Conservation (phyloP, 2,329 filamentous ascomycete species). For the Curvularia hawaiiensis region DNA sequence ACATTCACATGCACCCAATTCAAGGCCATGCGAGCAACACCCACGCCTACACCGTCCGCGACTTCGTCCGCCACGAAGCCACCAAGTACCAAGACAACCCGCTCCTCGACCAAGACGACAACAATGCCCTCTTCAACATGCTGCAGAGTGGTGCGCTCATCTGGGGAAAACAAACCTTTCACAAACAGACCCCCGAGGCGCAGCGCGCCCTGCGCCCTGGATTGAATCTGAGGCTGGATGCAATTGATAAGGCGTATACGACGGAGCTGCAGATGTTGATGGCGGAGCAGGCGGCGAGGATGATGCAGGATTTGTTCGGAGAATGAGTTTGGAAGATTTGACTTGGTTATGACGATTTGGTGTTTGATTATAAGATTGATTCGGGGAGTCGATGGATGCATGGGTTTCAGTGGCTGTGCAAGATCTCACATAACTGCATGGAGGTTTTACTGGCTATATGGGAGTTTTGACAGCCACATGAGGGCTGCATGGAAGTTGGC, state of each 20-base stretch:
- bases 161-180: conserved; percentile 14
- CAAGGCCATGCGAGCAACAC: no score
- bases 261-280: conserved; percentile 13
- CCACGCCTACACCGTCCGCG: conserved; percentile 8
- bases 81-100: conserved; percentile 3
- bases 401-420: no score
- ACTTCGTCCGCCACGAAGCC: conserved; percentile 11
- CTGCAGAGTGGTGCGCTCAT: conserved; percentile 22
- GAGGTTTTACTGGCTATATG: no score
- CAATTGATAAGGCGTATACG: conserved; percentile 13
- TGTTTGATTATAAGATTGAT: no score
- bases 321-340: no score
- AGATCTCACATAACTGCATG: no score
- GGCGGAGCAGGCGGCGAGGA: conserved; percentile 1
- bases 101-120: conserved; percentile 21
- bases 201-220: conserved; percentile 9
- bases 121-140: conserved; percentile 9
- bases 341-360: no score
- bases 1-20: no score
- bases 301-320: neutral
- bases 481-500: no score
- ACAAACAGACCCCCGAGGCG: conserved; percentile 2
- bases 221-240: conserved; percentile 24
- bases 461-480: no score
- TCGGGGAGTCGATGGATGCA: no score